Evolutionary conservation across 116 monocot genomes (phyloP), one percentile per base, ranked within the genome.

Genomic region (Phalaenopsis hybrid): DNA sequence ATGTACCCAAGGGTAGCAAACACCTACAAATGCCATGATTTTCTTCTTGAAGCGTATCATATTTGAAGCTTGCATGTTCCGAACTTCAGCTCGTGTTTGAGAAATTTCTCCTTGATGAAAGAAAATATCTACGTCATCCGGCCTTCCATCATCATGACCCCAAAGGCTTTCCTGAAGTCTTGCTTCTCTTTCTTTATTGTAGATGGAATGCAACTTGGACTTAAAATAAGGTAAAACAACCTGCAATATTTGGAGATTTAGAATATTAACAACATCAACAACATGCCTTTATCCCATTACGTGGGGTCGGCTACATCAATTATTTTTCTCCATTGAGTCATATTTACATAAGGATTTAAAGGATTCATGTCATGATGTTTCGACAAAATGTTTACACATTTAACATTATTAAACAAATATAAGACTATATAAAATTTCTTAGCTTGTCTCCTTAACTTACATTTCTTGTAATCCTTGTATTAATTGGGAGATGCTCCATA

Each of bases 1-100:
- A 93, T 97, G 97, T 79, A 97, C 89, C 93, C 91, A 94, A 80
- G 97, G 97, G 87, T 97, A 97, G 84, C 86, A 94, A 80, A 82
- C 84, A 86, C 82, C 86, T 44, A 97, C 80, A 72, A 92, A 75
- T 82, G 85, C 61, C 75, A 79, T 78, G 77, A 97, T 75, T 81
- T 79, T 90, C 85, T 84, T 94, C 81, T 82, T 97, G 41, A 93
- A 67, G 77, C 34, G 78, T 50, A 74, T 73, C 75, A 90, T 9
- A 46, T 73, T 89, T 83, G 96, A 94, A 57, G 46, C 77, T 75
- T 88, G 83, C n/a, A 55, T 20, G 34, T 43, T 87, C 11, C 67
- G 33, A 80, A 68, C 20, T 50, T 90, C 82, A 84, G 57, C 50
- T 76, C 12, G 86, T 52, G 34, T 76, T 73, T 55, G 78, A 79